These are phyloP conservation scores for Schoenoplectus tabernaemontani DNA, from an alignment of 202 grass and related monocot genomes.

Conservation along the genomic window DNA sequence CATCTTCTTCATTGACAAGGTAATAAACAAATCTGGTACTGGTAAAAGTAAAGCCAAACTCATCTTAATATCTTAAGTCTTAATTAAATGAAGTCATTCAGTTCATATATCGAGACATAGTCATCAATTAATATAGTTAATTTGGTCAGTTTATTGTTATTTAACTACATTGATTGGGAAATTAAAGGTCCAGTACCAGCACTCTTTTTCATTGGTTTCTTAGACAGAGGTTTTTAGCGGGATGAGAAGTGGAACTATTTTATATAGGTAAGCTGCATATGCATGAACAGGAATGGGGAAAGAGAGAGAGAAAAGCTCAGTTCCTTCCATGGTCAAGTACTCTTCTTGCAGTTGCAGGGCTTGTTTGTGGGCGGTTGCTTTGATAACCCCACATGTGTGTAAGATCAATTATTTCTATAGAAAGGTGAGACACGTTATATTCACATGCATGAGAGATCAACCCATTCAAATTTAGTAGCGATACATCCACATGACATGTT, in stretches of 20 bases:
- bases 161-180: background rate
- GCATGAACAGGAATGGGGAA: background rate
- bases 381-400: background rate
- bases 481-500: slow-evolving; percentile 10
- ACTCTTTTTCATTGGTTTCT: background rate
- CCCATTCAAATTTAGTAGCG: background rate
- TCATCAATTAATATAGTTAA: slow-evolving; percentile 2
- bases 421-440: slow-evolving; percentile 10
- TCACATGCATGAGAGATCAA: slow-evolving; percentile 7
- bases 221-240: background rate
- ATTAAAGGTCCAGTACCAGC: background rate
- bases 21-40: background rate
- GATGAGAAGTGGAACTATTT: background rate
- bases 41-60: background rate
- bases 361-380: background rate
- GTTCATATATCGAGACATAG: background rate
- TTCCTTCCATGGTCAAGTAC: background rate
- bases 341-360: background rate
- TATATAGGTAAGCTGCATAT: background rate
- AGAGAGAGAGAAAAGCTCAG: background rate
- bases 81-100: background rate
- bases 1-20: background rate
- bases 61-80: background rate
- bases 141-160: background rate
- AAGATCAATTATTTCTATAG: background rate